phyloP scores from a whole-genome alignment of 176 grass and related monocot species.

The Ensete ventricosum region DNA sequence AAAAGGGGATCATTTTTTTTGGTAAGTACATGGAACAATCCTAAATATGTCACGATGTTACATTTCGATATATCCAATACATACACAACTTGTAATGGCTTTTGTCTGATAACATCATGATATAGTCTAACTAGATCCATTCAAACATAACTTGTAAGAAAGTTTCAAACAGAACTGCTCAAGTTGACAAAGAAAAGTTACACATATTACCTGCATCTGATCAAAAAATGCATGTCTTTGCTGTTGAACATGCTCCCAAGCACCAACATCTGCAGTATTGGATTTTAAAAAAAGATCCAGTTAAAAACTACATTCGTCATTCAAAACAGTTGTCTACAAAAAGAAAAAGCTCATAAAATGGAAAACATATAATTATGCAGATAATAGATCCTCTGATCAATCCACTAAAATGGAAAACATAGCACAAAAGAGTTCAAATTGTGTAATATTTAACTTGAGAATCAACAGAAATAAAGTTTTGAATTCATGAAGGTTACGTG shows the following conservation, averaged over 20 bases:
- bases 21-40: neutral
- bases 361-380: neutral
- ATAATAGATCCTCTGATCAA: neutral
- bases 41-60: neutral
- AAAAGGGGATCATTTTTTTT: neutral
- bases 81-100: neutral
- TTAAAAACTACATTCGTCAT: neutral
- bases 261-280: conserved; percentile 58
- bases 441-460: neutral
- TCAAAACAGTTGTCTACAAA: neutral
- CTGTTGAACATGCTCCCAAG: conserved; percentile 85
- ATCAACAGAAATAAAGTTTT: neutral
- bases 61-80: neutral
- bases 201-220: conserved; percentile 68
- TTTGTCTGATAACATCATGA: neutral
- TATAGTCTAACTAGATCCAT: neutral
- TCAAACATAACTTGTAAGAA: neutral
- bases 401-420: neutral
- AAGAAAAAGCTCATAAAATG: neutral
- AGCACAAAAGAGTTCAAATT: neutral
- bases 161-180: neutral
- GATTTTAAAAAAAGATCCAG: neutral
- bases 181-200: neutral
- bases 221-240: conserved; percentile 93
- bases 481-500: neutral